phyloP scores from a whole-genome alignment of 1,284 basidiomycete genomes.

The Moesziomyces aphidis region DNA sequence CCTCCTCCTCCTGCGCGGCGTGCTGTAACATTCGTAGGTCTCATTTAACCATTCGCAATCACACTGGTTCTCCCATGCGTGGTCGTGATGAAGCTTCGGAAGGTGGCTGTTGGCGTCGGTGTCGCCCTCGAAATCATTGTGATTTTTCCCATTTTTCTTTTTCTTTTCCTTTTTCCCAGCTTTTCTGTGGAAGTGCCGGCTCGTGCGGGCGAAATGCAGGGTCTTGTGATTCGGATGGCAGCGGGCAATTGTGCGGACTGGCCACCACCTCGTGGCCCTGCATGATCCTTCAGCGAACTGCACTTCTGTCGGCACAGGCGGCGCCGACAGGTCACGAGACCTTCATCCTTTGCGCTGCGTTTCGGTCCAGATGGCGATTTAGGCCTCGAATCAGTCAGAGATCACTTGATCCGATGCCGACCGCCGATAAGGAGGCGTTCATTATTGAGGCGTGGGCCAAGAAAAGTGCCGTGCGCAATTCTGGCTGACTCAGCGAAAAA shows the following conservation, averaged over 20 bases:
- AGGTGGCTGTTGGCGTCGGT: not conserved
- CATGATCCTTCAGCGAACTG: not conserved
- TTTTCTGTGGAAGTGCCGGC: not conserved
- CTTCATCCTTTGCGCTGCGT: too few relatives aligned
- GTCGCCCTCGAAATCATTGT: not conserved
- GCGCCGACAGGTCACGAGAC: too few relatives aligned
- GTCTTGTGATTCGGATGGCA: not conserved
- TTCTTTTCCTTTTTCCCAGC: not conserved
- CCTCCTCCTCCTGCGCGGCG: slow-evolving; percentile 28
- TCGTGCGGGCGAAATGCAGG: not conserved
- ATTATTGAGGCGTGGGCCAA: too few relatives aligned
- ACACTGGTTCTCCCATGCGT: too few relatives aligned
- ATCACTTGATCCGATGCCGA: too few relatives aligned
- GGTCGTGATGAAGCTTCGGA: not conserved
- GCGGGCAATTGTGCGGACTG: not conserved
- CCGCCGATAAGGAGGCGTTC: too few relatives aligned
- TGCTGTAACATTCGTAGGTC: slow-evolving; percentile 8
- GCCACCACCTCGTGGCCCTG: not conserved
- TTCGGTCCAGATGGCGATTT: too few relatives aligned
- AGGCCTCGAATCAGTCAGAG: too few relatives aligned
- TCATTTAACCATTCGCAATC: too few relatives aligned
- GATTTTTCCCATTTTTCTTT: not conserved
- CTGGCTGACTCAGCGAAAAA: too few relatives aligned
- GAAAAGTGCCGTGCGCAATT: too few relatives aligned
- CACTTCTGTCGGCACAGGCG: too few relatives aligned